phyloP scores from a whole-genome alignment of 805 yeast genomes.

The Starmerella etchellsii region DNA sequence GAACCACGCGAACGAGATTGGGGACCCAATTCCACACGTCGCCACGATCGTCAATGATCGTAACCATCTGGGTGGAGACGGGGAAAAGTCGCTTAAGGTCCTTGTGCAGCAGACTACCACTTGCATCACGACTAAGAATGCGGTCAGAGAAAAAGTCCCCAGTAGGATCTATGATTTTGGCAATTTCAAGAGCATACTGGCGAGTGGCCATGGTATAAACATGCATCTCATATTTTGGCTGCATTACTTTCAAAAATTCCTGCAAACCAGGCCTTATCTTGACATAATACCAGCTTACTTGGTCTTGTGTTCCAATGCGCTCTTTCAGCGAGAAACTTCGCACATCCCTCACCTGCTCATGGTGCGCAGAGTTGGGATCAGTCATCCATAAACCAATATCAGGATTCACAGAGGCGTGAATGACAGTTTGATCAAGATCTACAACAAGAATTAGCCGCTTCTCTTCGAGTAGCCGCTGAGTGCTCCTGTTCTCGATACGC shows the following conservation, averaged over 20 bases:
- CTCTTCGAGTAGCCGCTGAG: conserved; percentile 45
- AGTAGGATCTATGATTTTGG: conserved; percentile 80
- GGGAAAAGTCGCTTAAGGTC: conserved; percentile 82
- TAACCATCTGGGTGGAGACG: conserved; percentile 92
- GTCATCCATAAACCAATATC: conserved; percentile 93
- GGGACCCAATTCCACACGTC: conserved; percentile 98
- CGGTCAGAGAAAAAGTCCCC: conserved; percentile 82
- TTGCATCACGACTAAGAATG: conserved; percentile 83
- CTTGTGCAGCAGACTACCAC: conserved; percentile 83
- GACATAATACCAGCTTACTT: conserved; percentile 72
- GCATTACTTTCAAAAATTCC: conserved; percentile 53
- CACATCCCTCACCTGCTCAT: conserved; percentile 73
- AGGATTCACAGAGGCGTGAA: conserved; percentile 96
- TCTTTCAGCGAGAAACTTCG: conserved; percentile 66
- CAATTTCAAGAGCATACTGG: conserved; percentile 79
- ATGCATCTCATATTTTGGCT: conserved; percentile 70
- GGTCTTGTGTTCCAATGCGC: conserved; percentile 27
- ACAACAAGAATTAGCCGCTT: conserved; percentile 78
- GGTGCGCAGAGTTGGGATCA: conserved; percentile 75
- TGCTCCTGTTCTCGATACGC: conserved; percentile 58
- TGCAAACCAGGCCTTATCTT: conserved; percentile 79
- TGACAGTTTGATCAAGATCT: conserved; percentile 93
- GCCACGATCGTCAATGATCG: conserved; percentile 91
- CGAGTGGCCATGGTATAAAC: conserved; percentile 97
- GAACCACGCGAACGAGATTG: conserved; percentile 81